A percentile compares a stretch with the other conserved stretches of the same genome.
Evolutionary conservation across 2,329 filamentous ascomycete species (phyloP).

Genomic region (Colletotrichum orchidophilum): DNA sequence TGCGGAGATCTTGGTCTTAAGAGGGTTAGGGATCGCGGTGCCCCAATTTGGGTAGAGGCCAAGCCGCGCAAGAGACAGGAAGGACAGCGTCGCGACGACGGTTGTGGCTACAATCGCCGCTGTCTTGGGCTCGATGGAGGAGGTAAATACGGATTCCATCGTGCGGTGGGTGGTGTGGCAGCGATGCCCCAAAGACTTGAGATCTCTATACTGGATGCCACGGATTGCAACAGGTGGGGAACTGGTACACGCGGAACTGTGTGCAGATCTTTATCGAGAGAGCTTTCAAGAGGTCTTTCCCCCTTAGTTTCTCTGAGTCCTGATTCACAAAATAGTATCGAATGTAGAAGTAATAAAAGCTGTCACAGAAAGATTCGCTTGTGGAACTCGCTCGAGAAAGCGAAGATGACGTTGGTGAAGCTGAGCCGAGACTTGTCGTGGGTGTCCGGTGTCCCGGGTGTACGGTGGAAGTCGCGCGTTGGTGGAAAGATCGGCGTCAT

Average conservation of each 20-base stretch:
- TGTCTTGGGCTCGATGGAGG: constrained; percentile 38
- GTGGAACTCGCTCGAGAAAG: background rate
- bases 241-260: background rate
- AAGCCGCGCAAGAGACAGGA: constrained; percentile 46
- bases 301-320: too few relatives aligned
- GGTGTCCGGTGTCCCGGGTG: background rate
- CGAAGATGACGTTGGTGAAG: background rate
- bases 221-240: background rate
- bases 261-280: background rate
- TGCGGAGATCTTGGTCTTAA: constrained; percentile 50
- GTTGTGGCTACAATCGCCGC: constrained; percentile 50
- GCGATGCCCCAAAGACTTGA: background rate
- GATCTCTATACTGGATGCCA: background rate
- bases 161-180: background rate
- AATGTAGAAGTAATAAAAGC: background rate
- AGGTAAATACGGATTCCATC: constrained; percentile 43
- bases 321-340: background rate
- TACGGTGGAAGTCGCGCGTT: background rate
- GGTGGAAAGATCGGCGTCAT: background rate
- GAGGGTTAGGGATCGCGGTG: constrained; percentile 54
- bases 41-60: constrained; percentile 51
- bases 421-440: background rate
- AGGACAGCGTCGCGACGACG: constrained; percentile 50
- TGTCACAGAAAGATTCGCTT: background rate
- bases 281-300: background rate